phyloP scores from a whole-genome alignment of 768 basidiomycete genomes.

The Sporobolomyces phaffii region DNA sequence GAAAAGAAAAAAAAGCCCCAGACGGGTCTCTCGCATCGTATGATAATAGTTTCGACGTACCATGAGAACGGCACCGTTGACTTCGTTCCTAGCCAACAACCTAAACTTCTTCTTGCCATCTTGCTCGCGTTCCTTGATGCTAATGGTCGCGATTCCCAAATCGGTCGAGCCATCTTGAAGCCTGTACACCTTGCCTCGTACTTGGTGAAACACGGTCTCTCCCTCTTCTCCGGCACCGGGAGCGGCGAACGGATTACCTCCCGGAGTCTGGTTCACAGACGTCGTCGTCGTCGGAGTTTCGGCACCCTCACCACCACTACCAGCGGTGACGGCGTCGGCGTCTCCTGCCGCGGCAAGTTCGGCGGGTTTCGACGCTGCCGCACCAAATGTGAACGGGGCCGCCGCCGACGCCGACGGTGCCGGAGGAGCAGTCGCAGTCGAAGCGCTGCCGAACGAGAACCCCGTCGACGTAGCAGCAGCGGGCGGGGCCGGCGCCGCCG shows the following conservation, averaged over 20 bases:
- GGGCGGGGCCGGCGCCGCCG: not conserved
- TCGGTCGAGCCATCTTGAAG: not conserved
- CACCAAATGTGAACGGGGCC: slow-evolving; percentile 15
- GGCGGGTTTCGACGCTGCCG: not conserved
- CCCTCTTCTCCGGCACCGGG: slow-evolving; percentile 38
- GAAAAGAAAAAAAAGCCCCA: not conserved
- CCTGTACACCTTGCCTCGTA: slow-evolving; percentile 17
- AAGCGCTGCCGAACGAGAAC: slow-evolving; percentile 16
- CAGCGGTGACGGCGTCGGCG: slow-evolving; percentile 1
- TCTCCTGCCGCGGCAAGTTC: not conserved
- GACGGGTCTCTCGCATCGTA: too few relatives aligned
- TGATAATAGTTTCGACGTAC: too few relatives aligned
- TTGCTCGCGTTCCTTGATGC: slow-evolving; percentile 21
- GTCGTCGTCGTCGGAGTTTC: not conserved
- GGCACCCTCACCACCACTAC: too few relatives aligned
- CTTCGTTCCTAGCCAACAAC: slow-evolving; percentile 31
- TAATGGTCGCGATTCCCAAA: slow-evolving; percentile 16
- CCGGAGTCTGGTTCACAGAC: slow-evolving; percentile 22
- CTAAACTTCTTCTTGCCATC: slow-evolving; percentile 26
- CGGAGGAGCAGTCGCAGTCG: not conserved
- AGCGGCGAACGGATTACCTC: slow-evolving; percentile 24
- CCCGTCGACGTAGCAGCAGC: not conserved
- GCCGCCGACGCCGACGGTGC: not conserved
- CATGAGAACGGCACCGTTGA: slow-evolving; percentile 24
- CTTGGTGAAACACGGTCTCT: slow-evolving; percentile 12